Evolutionary conservation across 2,329 filamentous ascomycete species (phyloP), one percentile per base, ranked within the genome.

Genomic region (Paracamarosporium sp.): DNA sequence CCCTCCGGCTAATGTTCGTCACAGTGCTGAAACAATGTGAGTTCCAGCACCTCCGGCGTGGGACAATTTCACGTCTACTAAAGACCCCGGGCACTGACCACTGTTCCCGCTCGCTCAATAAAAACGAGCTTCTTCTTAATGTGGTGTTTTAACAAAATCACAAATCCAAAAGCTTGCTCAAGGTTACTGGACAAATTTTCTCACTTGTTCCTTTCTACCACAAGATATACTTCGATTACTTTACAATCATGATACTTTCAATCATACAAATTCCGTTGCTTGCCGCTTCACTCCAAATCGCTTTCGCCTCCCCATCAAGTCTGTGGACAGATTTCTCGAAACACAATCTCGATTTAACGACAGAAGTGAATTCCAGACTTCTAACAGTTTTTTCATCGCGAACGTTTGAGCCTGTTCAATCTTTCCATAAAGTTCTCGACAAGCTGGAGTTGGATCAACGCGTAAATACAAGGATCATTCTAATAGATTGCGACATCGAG

Each of bases 401-500:
- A 13, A 38, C 50, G 2, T 30, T 61, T 22, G 56, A 60, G 15
- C 44, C 60, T 1, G 22, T 64, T 4, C 24, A 57, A n/a, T 11
- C 53, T 0, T 65, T 69, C 53, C 52, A 66, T 31, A 20, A 30
- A 4, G 30, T 56, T 1, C 66, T 69, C 43, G 30, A 53, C 6
- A 35, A 35, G 11, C 20, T 47, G 17, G 17, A 44, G 24, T 53
- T 60, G 2, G 57, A 60, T 3, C 36, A 41, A 25, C 44, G 24
- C 2, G 28, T 57, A 3, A 50, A 61, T 11, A 60, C 60, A 17
- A 61, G 58, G 17, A 61, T 61, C 11, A 48, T 61, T 22, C 50
- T 53, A 3, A 52, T 70, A 20, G 60, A 69, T 46, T 70, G 67
- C 59, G 62, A 64, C 17, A n/a, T 52, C 17, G 57, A 66, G 25